Base-by-base conservation (phyloP, 352 stramenopile species). In the Pythium monospermum region DNA sequence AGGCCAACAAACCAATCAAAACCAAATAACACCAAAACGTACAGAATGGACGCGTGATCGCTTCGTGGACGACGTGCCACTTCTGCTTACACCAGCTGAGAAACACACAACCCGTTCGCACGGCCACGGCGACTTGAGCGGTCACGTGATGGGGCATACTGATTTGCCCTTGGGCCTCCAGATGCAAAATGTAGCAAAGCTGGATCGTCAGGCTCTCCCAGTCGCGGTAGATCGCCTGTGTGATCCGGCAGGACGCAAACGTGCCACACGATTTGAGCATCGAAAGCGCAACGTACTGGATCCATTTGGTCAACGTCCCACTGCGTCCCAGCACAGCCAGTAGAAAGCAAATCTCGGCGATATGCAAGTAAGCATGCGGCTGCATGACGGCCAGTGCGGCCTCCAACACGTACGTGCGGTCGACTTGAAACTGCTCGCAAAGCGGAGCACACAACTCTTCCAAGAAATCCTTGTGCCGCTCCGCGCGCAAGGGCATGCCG, bases 161-260 rank as follows among this genome's bases (percentile, higher is more conserved):
- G 35, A 93, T 67, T 47, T 88, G 71, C 4, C 57, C 53, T 46
- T 87, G 64, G 4, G 75, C 67, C 19, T 86, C 69, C 19, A 93
- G 64, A 39, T 87, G 78, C 1, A 89, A 57, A 5, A 93, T 62
- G 46, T 87, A 89, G 43, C 79, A 88, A 4, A 93, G 64, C 61
- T 93, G 82, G 36, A 89, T 85, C 11, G 79, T 91, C 3, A 93
- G 64, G 18, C 76, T 72, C 43, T 93, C 80, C 82, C 82, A 93
- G 46, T 93, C 82, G 16, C 82, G 76, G 57, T 87, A 89, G 21
- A 89, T 75, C 21, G 89, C 73, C 19, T 88, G 73, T 6, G 73
- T 80, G 39, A 91, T 86, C 19, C 59, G 73, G 46, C 78, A 87
- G 1, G 81, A 90, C 13, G 80, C 77, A 33, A 90, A 91, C 12